Evolutionary conservation across 257 asterid species (phyloP), one percentile per base, ranked within the genome.

Genomic region (Cynanchum wilfordii): DNA sequence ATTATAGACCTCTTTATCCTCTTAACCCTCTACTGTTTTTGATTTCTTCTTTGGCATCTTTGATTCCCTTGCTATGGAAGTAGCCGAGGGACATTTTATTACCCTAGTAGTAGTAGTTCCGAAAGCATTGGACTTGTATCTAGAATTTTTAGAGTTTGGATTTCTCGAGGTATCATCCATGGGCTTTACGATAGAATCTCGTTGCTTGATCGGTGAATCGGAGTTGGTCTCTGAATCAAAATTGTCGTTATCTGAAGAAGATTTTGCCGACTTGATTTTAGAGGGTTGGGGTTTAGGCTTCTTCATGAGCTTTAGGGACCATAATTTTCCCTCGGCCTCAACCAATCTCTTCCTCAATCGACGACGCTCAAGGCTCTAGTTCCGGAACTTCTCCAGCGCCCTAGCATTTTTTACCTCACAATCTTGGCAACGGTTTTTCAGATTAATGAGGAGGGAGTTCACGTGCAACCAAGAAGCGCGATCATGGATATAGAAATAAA

Each of bases 201-300:
- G 64, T 51, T 59, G 66, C 57, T 36, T 47, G 42, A 33, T 30
- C 9, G 81, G 68, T 9, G 82, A 47, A 1, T 74, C 86, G 2
- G 87, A 50, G 3, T 82, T 87, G 5, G 92, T 20, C 11, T 83
- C 90, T 15, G 88, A 83, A 24, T 77, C 88, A 10, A 89, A 79
- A 5, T 71, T 86, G 0, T 75, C 79, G 3, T 72, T 77, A 29
- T n/a, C n/a, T 17, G 76, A 50, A 17, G 91, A 85, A 25, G 90
- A 81, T 47, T 69, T 38, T 1, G 65, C 24, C 12, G 54, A 10
- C 58, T 54, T 55, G 57, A 51, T 1, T 25, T 57, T 57, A 5
- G 72, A 15, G 30, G 79, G 8, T 49, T 15, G n/a, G n/a, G n/a
- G 57, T n/a, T n/a, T n/a, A n/a, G n/a, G n/a, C n/a, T n/a, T n/a